Base-by-base conservation (phyloP, 75 land plant species). In the Adiantum capillusveneris region DNA sequence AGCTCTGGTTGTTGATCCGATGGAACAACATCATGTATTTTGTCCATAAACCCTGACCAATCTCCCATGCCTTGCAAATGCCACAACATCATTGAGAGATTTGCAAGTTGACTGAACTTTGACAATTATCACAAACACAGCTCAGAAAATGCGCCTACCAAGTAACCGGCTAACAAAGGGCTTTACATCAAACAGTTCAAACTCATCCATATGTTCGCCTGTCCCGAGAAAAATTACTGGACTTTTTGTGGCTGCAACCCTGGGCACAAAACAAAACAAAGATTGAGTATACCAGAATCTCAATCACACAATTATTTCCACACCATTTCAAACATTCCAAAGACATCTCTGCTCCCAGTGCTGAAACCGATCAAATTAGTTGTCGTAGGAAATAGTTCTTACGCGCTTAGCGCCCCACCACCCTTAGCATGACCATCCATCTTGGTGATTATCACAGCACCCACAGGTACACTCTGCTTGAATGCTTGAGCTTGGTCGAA, bases 341-440 rank as follows among this genome's bases (percentile, higher is more conserved):
- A n/a, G n/a, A n/a, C n/a, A n/a, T n/a, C n/a, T n/a, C n/a, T n/a
- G n/a, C n/a, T n/a, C n/a, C n/a, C n/a, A n/a, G n/a, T n/a, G n/a
- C n/a, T n/a, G n/a, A n/a, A n/a, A n/a, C n/a, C n/a, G n/a, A n/a
- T n/a, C n/a, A n/a, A n/a, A n/a, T n/a, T n/a, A n/a, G n/a, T n/a
- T n/a, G n/a, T n/a, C n/a, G n/a, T n/a, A n/a, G n/a, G n/a, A n/a
- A n/a, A n/a, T n/a, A 46, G 25, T 13, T 5, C 98, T 86, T 79
- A 94, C 98, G 98, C 98, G 75, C 98, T 94, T 44, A 94, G 85
- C 44, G 98, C 98, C 65, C 98, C 98, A 64, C 98, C 98, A 62
- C 98, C 98, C 66, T 94, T 94, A 21, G 98, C 98, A 86, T 94
- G 98, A 19, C 98, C 98, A 81, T 94, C 98, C 98, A 94, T 94